Percentiles rank a stretch among this genome's conserved stretches.
Evolutionary conservation across 495 filamentous ascomycete genomes (phyloP).

Genomic region (Tuber microsphaerosporum): DNA sequence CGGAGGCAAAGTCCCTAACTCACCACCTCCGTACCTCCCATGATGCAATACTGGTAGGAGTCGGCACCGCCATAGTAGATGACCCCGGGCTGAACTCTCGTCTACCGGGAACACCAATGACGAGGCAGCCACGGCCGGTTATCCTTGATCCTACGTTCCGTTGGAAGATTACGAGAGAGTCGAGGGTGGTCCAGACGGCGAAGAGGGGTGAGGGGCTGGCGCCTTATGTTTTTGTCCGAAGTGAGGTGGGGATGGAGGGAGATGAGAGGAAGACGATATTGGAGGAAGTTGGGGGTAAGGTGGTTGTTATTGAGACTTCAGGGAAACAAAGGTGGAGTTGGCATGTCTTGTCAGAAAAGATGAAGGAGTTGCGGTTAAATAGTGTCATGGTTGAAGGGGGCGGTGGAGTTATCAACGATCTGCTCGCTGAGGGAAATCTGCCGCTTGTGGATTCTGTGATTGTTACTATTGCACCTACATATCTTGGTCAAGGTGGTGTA

Average conservation of each 20-base stretch:
- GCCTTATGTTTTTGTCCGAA: conserved; percentile 59
- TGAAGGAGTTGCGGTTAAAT: conserved; percentile 51
- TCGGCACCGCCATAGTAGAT: conserved; percentile 74
- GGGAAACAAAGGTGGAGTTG: conserved; percentile 1
- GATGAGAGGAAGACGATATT: conserved; percentile 36
- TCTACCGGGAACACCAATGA: conserved; percentile 52
- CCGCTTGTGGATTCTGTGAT: conserved; percentile 64
- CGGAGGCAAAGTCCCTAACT: conserved; percentile 78
- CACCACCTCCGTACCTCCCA: conserved; percentile 78
- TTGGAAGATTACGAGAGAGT: conserved; percentile 57
- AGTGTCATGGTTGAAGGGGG: conserved; percentile 90
- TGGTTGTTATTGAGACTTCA: conserved; percentile 35
- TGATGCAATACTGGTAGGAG: conserved; percentile 76
- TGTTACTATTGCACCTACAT: conserved; percentile 76
- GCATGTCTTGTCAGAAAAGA: background rate
- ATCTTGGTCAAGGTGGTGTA: conserved; percentile 72
- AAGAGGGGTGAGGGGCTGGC: conserved; percentile 60
- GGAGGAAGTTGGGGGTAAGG: conserved; percentile 44
- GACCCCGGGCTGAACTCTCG: conserved; percentile 78
- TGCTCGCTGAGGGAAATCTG: conserved; percentile 58
- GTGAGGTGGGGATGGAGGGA: conserved; percentile 26
- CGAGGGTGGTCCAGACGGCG: conserved; percentile 59
- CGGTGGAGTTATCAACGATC: conserved; percentile 65
- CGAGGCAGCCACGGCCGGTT: conserved; percentile 66
- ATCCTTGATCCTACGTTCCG: conserved; percentile 66